phyloP scores from a whole-genome alignment of 495 filamentous ascomycete genomes.

The Talaromyces adpressus region DNA sequence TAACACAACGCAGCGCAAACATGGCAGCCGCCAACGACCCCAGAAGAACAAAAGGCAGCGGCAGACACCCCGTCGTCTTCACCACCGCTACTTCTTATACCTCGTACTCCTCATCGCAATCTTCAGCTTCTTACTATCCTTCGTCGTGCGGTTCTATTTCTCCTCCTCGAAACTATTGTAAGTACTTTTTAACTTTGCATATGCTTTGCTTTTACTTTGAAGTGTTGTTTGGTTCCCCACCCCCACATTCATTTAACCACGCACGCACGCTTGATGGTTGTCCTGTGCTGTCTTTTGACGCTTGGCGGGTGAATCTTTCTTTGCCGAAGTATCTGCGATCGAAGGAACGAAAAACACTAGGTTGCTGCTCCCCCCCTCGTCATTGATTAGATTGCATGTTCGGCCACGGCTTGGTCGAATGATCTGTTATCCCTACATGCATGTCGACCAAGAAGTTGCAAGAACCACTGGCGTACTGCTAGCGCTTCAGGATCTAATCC shows the following conservation, averaged over 20 bases:
- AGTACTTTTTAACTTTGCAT: neutral
- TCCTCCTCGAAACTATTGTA: slow-evolving; percentile 11
- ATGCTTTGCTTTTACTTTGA: neutral
- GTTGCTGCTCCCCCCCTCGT: slow-evolving; percentile 1
- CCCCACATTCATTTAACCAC: slow-evolving; percentile 1
- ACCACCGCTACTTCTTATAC: slow-evolving; percentile 12
- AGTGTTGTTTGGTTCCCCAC: neutral
- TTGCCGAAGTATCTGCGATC: neutral
- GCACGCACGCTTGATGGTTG: neutral
- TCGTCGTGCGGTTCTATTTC: slow-evolving; percentile 26
- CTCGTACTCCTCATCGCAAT: slow-evolving; percentile 19
- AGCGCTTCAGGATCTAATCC: slow-evolving; percentile 3
- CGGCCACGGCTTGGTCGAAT: neutral
- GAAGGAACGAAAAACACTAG: neutral
- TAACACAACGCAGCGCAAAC: no score
- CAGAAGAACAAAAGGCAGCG: neutral
- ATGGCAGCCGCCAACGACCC: neutral
- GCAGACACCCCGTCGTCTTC: neutral
- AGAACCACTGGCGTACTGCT: neutral
- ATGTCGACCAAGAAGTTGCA: neutral
- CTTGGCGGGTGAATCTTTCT: neutral
- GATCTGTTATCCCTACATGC: neutral
- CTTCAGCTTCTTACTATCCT: slow-evolving; percentile 30
- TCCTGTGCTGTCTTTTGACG: neutral
- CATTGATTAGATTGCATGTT: slow-evolving; percentile 11